Percentiles rank a stretch among this genome's conserved stretches.
Evolutionary conservation across 73 alveolate genomes (phyloP).

Genomic region (Paramecium pentaurelia): DNA sequence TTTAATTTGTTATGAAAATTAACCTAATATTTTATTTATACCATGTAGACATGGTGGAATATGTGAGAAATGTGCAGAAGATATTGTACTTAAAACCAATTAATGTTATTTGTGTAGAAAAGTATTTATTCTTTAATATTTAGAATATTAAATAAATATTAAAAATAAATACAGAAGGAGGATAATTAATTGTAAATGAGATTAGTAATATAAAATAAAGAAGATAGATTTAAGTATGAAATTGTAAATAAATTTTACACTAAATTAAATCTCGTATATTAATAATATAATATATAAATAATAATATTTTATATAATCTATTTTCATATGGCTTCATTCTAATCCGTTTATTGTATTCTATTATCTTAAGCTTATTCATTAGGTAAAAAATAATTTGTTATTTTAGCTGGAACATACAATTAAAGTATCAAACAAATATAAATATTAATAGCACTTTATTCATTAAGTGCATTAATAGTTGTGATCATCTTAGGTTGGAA

Average conservation of each 20-base stretch:
- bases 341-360: not conserved
- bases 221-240: not conserved
- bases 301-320: not conserved
- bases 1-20: conserved; percentile 25
- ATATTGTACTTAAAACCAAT: not conserved
- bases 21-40: not conserved
- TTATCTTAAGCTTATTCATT: not conserved
- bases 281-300: not conserved
- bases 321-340: not conserved
- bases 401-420: not conserved
- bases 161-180: not conserved
- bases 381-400: not conserved
- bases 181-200: not conserved
- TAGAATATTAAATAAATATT: not conserved
- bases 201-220: not conserved
- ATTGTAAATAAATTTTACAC: not conserved
- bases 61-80: conserved; percentile 28
- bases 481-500: not conserved
- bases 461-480: not conserved
- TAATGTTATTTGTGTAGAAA: conserved; percentile 26
- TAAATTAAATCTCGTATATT: not conserved
- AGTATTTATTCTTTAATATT: not conserved
- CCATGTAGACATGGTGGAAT: conserved; percentile 51
- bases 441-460: not conserved
- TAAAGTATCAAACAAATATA: not conserved